A percentile compares a stretch with the other conserved stretches of the same genome.
Evolutionary conservation across 768 basidiomycete genomes (phyloP).

Genomic region (Xerocomus brunneocitrinus): DNA sequence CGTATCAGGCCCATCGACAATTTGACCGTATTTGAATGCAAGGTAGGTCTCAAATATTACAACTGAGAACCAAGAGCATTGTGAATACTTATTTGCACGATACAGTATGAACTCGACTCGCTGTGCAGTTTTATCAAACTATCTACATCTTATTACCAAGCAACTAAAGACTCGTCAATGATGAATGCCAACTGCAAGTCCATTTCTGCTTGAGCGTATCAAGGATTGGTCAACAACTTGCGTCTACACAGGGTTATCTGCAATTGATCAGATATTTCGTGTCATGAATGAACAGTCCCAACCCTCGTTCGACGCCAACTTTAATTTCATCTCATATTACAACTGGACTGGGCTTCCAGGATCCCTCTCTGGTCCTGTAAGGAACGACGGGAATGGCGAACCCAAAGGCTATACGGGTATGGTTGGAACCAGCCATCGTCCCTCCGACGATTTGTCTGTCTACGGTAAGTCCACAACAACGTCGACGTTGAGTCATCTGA

Average conservation of each 20-base stretch:
- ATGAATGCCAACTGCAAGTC: slow-evolving; percentile 63
- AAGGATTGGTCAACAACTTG: not conserved
- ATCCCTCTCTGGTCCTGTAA: slow-evolving; percentile 53
- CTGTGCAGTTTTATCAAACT: slow-evolving; percentile 76
- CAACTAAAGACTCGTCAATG: slow-evolving; percentile 67
- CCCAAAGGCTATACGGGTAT: slow-evolving; percentile 70
- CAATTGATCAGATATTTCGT: slow-evolving; percentile 67
- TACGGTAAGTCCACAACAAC: slow-evolving; percentile 44
- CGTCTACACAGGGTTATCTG: slow-evolving; percentile 49
- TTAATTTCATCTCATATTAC: slow-evolving; percentile 72
- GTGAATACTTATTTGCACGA: not conserved
- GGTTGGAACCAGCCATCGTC: slow-evolving; percentile 73
- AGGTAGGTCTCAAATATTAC: slow-evolving; percentile 37
- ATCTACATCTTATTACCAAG: slow-evolving; percentile 65
- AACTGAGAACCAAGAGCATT: not conserved
- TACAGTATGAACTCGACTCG: slow-evolving; percentile 74
- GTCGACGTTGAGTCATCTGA: not conserved
- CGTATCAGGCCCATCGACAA: slow-evolving; percentile 57
- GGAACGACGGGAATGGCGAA: slow-evolving; percentile 69
- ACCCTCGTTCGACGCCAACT: slow-evolving; percentile 60
- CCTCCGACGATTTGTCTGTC: slow-evolving; percentile 67
- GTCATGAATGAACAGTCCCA: slow-evolving; percentile 78
- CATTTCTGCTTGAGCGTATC: not conserved
- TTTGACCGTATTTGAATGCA: slow-evolving; percentile 76
- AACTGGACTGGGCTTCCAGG: slow-evolving; percentile 77